Conservation (phyloP, 371 early-diverging fungal species). For the Mortierella sp. region DNA sequence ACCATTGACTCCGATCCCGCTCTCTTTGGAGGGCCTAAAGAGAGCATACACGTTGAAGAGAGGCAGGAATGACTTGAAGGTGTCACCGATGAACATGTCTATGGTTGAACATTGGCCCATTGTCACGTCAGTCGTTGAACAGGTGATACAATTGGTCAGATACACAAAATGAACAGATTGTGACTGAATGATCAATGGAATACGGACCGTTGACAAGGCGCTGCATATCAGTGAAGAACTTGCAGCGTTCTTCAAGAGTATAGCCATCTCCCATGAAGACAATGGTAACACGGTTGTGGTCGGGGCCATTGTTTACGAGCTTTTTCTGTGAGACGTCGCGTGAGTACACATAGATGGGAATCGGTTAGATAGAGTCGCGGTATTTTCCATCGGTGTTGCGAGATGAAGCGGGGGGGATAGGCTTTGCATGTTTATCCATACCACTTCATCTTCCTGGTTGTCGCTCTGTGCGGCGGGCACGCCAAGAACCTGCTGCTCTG, state of each 20-base stretch:
- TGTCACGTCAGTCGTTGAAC: too few relatives aligned
- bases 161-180: background rate
- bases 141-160: background rate
- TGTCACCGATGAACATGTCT: slow-evolving; percentile 67
- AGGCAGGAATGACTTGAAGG: slow-evolving; percentile 62
- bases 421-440: too few relatives aligned
- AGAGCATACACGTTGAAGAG: slow-evolving; percentile 71
- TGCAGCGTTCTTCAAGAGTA: slow-evolving; percentile 56
- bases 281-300: slow-evolving; percentile 65
- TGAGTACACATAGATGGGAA: too few relatives aligned
- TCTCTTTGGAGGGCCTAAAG: slow-evolving; percentile 57
- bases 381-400: too few relatives aligned
- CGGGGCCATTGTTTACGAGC: slow-evolving; percentile 57
- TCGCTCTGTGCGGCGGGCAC: background rate
- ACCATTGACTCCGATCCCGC: slow-evolving; percentile 65
- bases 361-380: too few relatives aligned
- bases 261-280: slow-evolving; percentile 78
- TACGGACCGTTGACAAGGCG: slow-evolving; percentile 56
- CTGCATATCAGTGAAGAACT: slow-evolving; percentile 64
- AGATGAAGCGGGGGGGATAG: too few relatives aligned
- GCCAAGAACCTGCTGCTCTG: slow-evolving; percentile 3
- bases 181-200: background rate
- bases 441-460: slow-evolving; percentile 38
- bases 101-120: background rate
- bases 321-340: slow-evolving; percentile 45